phyloP scores from a whole-genome alignment of 2,329 filamentous ascomycete species.

The Ascocoryne sarcoides region DNA sequence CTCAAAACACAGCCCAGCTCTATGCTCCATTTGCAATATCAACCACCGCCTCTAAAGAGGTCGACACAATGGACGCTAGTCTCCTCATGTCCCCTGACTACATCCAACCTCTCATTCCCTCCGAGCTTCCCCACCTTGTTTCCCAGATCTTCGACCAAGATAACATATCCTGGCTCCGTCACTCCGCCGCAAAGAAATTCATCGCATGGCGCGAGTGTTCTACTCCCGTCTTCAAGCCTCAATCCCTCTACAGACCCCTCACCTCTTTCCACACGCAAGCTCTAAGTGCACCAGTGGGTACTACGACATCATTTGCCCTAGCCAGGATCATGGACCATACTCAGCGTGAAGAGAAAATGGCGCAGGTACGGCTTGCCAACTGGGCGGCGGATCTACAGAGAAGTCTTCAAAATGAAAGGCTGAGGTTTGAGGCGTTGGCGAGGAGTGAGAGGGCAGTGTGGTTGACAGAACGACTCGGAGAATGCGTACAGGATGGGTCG shows the following conservation, averaged over 20 bases:
- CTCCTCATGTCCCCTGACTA: conserved; percentile 90
- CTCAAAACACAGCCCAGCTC: conserved; percentile 16
- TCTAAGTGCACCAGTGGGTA: conserved; percentile 23
- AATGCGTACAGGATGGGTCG: conserved; percentile 58
- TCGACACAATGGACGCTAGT: conserved; percentile 85
- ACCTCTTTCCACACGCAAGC: conserved; percentile 12
- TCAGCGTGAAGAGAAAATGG: conserved; percentile 50
- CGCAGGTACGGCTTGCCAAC: conserved; percentile 64
- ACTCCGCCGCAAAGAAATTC: conserved; percentile 75
- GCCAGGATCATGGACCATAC: conserved; percentile 52
- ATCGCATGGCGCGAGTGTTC: conserved; percentile 54
- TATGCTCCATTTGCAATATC: conserved; percentile 65
- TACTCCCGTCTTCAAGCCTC: conserved; percentile 22
- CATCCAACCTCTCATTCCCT: conserved; percentile 66
- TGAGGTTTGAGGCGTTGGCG: conserved; percentile 54
- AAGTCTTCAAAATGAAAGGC: conserved; percentile 65
- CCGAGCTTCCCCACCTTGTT: conserved; percentile 66
- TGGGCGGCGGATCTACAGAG: conserved; percentile 78
- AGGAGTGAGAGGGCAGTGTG: conserved; percentile 57
- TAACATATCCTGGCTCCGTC: conserved; percentile 71
- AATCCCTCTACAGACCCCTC: conserved; percentile 32
- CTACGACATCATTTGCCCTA: conserved; percentile 45
- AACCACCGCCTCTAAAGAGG: conserved; percentile 59
- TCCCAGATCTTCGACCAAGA: conserved; percentile 67
- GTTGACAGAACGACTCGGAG: conserved; percentile 57